Evolutionary conservation across 108 stramenopile genomes (phyloP), one percentile per base, ranked within the genome.

Genomic region (Cyclotella baltica): DNA sequence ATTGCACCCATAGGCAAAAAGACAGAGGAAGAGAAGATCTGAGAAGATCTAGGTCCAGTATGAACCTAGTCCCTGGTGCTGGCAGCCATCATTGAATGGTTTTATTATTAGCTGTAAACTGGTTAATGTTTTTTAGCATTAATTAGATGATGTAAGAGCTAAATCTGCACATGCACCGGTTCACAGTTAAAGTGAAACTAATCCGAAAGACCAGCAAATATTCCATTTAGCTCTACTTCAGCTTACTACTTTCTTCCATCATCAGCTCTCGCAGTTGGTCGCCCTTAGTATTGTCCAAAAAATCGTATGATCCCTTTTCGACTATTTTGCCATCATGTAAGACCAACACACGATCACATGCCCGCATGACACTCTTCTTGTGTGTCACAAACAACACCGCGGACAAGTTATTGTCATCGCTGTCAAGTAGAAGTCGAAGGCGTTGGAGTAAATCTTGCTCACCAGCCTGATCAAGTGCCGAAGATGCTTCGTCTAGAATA

Each of bases 331-430:
- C 82, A 22, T 76, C 72, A 25, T 66, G 67, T 53, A 83, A 63
- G 5, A 77, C 48, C 18, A 68, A 35, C n/a, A 77, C 76, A 23
- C 76, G 46, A 55, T 77, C 83, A 64, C 83, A 83, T 28, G 75
- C 71, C 19, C 53, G 37, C 37, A 83, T 59, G 0, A 83, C 82
- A 43, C 65, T 76, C 58, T 77, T 77, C 59, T 83, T 83, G 48
- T 83, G 82, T 13, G 82, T 83, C 4, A 76, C 72, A 70, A 83
- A 83, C 15, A 83, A 56, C 3, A 83, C 67, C 5, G 67, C 66
- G 5, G 83, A 70, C n/a, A 83, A 38, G 66, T 73, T 83, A 62
- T 83, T 74, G 18, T 77, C 74, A 13, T 83, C 50, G 59, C 72
- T 83, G 20, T 83, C 76, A 15, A 83, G 61, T 48, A 77, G 48